Base-by-base conservation (phyloP, 31 red algal species). In the Asparagopsis taxiformis region DNA sequence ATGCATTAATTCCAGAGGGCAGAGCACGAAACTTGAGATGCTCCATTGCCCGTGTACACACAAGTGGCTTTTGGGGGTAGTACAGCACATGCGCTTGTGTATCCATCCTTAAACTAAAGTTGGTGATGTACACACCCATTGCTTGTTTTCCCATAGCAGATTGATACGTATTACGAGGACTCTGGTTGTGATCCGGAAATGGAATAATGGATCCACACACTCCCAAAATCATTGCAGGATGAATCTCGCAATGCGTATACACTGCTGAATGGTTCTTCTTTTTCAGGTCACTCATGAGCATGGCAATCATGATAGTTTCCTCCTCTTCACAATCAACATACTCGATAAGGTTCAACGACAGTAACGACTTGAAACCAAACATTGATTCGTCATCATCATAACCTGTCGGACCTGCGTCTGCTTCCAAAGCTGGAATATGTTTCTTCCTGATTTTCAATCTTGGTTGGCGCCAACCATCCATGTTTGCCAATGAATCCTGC, bases 91-190 rank as follows among this genome's bases (percentile, higher is more conserved):
- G 91, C 35, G 91, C 91, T 77, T 95, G 84, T 36, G 87, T 99
- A 79, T 99, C 96, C 91, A 95, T 94, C 50, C 96, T 65, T 41
- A 92, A 80, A 58, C 78, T 80, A 60, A 77, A 95, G 68, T 92
- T 93, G 0, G 91, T 92, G 20, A 93, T 83, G 62, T 94, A 95
- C 19, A 95, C 82, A 65, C 96, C 96, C 96, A 99, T 99, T 0
- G 96, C 91, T 63, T 99, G 96, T 62, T 99, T 99, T 37, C 96
- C 96, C 96, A 99, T 99, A 20, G 91, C 91, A 38, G 91, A 88
- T 65, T 99, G 96, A 62, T 99, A 99, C 29, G 91, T 99, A 57
- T 99, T 99, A 54, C 96, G 96, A 30, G 96, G 96, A 46, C 88
- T 92, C 75, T 99, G 96, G 70, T 99, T 98, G 70, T 98, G 90